Evolutionary conservation across 495 filamentous ascomycete species (phyloP).

Genomic region (Penicillium desertorum): DNA sequence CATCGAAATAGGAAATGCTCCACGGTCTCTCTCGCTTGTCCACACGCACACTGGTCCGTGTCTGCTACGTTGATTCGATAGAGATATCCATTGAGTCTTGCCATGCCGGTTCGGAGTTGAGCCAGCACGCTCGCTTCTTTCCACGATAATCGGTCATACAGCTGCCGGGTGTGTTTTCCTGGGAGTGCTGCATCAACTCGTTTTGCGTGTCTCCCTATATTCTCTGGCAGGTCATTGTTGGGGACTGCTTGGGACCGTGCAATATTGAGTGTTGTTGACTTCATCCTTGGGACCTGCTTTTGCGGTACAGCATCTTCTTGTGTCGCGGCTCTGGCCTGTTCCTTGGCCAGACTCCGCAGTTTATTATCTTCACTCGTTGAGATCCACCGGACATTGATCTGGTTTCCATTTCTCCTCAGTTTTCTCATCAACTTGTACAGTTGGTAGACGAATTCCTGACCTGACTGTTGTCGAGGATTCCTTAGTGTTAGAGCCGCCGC

Average conservation of each 20-base stretch:
- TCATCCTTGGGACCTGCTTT: background rate
- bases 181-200: background rate
- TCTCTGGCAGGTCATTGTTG: background rate
- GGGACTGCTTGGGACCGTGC: background rate
- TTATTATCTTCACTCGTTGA: conserved; percentile 1
- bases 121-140: conserved; percentile 32
- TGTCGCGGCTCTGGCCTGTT: conserved; percentile 1
- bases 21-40: too few relatives aligned
- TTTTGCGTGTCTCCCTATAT: background rate
- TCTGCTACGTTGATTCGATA: too few relatives aligned
- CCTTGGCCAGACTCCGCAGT: too few relatives aligned
- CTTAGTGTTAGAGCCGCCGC: background rate
- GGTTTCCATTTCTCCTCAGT: conserved; percentile 26
- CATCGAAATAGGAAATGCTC: too few relatives aligned
- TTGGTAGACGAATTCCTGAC: background rate
- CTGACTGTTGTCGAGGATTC: background rate
- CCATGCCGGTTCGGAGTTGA: too few relatives aligned
- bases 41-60: too few relatives aligned
- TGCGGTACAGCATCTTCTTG: conserved; percentile 17
- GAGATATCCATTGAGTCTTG: too few relatives aligned
- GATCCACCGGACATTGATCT: conserved; percentile 20
- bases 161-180: too few relatives aligned
- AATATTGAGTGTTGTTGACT: background rate
- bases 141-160: conserved; percentile 29
- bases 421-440: conserved; percentile 25